phyloP scores from a whole-genome alignment of 495 filamentous ascomycete species.

The Chaetomidium leptoderma region DNA sequence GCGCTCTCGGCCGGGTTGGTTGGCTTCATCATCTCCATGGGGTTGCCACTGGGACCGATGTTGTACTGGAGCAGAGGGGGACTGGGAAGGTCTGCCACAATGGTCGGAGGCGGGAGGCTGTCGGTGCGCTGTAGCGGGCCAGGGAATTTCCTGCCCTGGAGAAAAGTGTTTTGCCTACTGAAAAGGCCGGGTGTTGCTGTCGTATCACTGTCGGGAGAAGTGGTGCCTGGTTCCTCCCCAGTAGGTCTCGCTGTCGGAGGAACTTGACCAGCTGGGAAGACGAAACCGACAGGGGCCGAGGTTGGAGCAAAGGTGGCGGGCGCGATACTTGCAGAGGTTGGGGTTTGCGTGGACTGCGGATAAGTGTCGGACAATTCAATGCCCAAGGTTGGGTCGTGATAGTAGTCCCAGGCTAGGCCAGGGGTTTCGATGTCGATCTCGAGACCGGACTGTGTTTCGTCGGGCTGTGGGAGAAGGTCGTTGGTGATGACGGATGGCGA shows the following conservation, averaged over 20 bases:
- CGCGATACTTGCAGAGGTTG: constrained; percentile 10
- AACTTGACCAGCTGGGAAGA: constrained; percentile 15
- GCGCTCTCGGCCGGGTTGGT: constrained; percentile 40
- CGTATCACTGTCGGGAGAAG: constrained; percentile 23
- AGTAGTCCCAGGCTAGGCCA: constrained; percentile 33
- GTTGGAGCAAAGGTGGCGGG: constrained; percentile 9
- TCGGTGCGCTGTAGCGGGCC: constrained; percentile 28
- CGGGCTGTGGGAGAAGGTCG: constrained; percentile 13
- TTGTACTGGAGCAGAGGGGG: constrained; percentile 16
- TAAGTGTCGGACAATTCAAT: constrained; percentile 12
- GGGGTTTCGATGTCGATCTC: constrained; percentile 27
- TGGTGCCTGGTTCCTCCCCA: constrained; percentile 18
- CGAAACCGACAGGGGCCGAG: constrained; percentile 16
- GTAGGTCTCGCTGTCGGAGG: constrained; percentile 12
- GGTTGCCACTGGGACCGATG: constrained; percentile 30
- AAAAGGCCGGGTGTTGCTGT: constrained; percentile 22
- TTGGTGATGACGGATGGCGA: constrained; percentile 26
- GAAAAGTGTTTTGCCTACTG: constrained; percentile 18
- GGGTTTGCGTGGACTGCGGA: constrained; percentile 11
- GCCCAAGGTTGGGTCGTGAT: constrained; percentile 27
- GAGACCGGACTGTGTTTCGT: constrained; percentile 15
- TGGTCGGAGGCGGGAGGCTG: constrained; percentile 29
- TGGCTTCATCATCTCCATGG: constrained; percentile 46
- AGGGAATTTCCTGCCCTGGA: constrained; percentile 14
- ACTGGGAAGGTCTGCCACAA: constrained; percentile 32